Conservation (phyloP, 441 rosid genomes). For the Gossypium lobatum region DNA sequence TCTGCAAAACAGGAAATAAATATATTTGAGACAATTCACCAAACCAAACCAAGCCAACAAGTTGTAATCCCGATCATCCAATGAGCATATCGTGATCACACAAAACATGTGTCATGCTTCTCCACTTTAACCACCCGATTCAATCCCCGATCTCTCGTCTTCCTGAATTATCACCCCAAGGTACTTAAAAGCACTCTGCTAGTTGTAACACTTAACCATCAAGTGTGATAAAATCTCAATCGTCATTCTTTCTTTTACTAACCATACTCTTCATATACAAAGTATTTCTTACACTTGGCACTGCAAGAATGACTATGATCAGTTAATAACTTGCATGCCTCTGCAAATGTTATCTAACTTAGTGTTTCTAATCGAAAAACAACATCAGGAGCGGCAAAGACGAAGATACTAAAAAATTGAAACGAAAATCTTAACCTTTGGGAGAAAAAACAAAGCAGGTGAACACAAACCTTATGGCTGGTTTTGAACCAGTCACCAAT, state of each 20-base stretch:
- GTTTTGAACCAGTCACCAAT: constrained; percentile 86
- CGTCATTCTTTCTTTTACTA: background rate
- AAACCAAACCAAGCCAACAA: background rate
- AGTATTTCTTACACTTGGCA: background rate
- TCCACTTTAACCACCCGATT: no score
- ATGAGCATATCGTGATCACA: background rate
- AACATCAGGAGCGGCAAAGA: background rate
- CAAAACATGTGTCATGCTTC: no score
- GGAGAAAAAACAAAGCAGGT: background rate
- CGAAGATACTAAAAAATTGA: background rate
- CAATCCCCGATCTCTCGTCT: background rate
- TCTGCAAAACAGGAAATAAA: constrained; percentile 27
- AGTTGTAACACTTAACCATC: background rate
- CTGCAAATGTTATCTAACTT: background rate
- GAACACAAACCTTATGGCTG: constrained; percentile 50
- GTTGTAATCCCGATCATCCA: background rate
- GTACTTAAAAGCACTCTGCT: background rate
- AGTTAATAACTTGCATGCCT: background rate
- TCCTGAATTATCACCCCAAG: background rate
- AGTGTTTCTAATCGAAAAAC: background rate
- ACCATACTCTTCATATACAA: background rate
- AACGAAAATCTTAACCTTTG: background rate
- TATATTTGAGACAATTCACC: background rate
- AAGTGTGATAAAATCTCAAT: background rate
- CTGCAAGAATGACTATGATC: background rate